A percentile compares a stretch with the other conserved stretches of the same genome.
phyloP scores from a whole-genome alignment of 1,284 basidiomycete species.

The Phaffia rhodozyma region DNA sequence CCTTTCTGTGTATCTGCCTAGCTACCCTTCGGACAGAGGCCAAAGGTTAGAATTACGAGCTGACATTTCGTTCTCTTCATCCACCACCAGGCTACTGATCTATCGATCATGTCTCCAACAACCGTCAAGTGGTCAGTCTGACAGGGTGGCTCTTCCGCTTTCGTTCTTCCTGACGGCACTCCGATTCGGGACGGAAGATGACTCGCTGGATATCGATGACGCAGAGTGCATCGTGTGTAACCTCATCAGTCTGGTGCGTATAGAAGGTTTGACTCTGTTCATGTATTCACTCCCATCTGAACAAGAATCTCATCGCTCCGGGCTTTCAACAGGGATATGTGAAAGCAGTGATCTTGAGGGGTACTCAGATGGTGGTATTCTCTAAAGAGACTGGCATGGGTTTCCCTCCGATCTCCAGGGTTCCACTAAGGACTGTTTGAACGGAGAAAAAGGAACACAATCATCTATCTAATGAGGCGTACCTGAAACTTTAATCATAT shows the following conservation, averaged over 20 bases:
- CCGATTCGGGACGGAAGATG: slow-evolving; percentile 18
- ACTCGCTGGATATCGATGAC: slow-evolving; percentile 18
- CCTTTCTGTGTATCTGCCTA: background rate
- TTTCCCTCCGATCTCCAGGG: slow-evolving; percentile 6
- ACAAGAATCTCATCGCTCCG: too few species aligned
- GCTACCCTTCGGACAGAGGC: background rate
- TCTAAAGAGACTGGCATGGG: slow-evolving; percentile 14
- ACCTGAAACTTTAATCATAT: too few species aligned
- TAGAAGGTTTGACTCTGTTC: background rate
- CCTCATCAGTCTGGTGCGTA: slow-evolving; percentile 19
- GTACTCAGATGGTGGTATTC: slow-evolving; percentile 10
- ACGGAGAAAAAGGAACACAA: background rate
- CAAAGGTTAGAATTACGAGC: background rate
- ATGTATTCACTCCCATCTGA: background rate
- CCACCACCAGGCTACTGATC: background rate
- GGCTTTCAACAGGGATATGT: slow-evolving; percentile 5
- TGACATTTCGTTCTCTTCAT: background rate
- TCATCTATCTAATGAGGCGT: too few species aligned
- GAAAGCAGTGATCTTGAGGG: slow-evolving; percentile 11
- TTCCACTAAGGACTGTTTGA: background rate
- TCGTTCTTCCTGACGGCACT: slow-evolving; percentile 18
- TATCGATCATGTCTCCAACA: background rate
- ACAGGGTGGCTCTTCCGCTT: slow-evolving; percentile 16
- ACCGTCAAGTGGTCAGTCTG: background rate
- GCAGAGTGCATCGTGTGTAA: slow-evolving; percentile 19